A percentile compares a stretch with the other conserved stretches of the same genome.
Evolutionary conservation across 305 asterid species (phyloP).

Genomic region (Lippia alba): DNA sequence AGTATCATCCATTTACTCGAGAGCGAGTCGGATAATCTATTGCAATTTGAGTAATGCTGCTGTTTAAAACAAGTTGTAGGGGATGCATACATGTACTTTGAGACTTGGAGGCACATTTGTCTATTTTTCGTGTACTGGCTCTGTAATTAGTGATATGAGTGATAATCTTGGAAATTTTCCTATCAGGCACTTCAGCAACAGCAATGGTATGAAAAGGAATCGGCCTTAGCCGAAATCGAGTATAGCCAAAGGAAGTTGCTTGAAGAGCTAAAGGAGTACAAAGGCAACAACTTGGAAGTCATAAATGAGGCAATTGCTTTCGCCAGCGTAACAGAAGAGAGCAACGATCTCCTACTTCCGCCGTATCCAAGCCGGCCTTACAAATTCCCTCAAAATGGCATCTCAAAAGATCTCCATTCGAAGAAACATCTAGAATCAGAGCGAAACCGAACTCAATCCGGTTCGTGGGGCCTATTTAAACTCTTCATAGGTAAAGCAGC

Average conservation of each 20-base stretch:
- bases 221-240: constrained; percentile 75
- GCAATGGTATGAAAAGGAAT: constrained; percentile 86
- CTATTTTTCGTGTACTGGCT: neutral
- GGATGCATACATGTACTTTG: neutral
- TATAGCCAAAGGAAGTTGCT: constrained; percentile 76
- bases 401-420: constrained; percentile 1
- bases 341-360: constrained; percentile 85
- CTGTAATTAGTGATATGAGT: neutral
- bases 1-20: neutral
- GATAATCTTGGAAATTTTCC: neutral
- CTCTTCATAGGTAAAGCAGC: constrained; percentile 49
- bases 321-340: constrained; percentile 79
- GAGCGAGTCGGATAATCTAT: neutral
- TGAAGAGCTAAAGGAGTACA: constrained; percentile 75
- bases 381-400: constrained; percentile 62
- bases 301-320: constrained; percentile 83
- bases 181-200: constrained; percentile 80
- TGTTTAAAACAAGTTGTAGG: neutral
- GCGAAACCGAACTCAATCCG: constrained; percentile 24
- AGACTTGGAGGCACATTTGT: neutral
- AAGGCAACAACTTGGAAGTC: constrained; percentile 80
- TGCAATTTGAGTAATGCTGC: too few relatives aligned
- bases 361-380: constrained; percentile 82
- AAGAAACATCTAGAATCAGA: constrained; percentile 28
- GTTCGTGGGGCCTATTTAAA: constrained; percentile 37